phyloP scores from a whole-genome alignment of 1,284 basidiomycete genomes.

The Flammula alnicola region DNA sequence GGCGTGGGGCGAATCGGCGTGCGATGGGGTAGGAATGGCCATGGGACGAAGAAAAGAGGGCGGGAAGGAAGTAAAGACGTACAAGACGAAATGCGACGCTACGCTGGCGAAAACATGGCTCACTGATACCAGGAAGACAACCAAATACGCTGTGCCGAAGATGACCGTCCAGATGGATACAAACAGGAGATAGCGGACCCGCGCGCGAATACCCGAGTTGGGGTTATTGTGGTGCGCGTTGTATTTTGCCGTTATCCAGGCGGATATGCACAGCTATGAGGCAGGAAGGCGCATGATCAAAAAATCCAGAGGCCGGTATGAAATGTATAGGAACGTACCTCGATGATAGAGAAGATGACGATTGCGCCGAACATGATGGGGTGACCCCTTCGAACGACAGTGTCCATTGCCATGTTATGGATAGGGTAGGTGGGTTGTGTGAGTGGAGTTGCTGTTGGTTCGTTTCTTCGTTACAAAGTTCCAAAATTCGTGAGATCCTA shows the following conservation, averaged over 20 bases:
- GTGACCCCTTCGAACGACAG: conserved; percentile 52
- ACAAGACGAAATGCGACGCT: conserved; percentile 67
- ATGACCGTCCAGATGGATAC: conserved; percentile 70
- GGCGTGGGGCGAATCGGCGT: background rate
- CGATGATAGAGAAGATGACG: conserved; percentile 57
- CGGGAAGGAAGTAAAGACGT: conserved; percentile 31
- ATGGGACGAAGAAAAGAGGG: background rate
- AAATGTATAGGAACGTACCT: conserved; percentile 40
- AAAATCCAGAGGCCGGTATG: background rate
- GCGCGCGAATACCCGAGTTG: conserved; percentile 54
- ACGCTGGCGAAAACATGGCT: conserved; percentile 61
- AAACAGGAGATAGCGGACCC: conserved; percentile 71
- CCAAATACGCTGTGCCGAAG: conserved; percentile 54
- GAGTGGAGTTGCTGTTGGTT: background rate
- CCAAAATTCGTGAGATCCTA: too few species aligned
- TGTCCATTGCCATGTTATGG: conserved; percentile 28
- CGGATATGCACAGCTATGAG: conserved; percentile 62
- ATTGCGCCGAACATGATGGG: conserved; percentile 56
- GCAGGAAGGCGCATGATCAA: background rate
- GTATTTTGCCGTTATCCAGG: conserved; percentile 68
- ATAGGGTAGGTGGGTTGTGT: background rate
- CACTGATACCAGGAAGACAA: conserved; percentile 55
- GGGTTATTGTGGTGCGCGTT: conserved; percentile 59
- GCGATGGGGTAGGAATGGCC: background rate
- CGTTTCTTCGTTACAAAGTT: too few species aligned